Evolutionary conservation across 164 flowering plant species (phyloP).

Genomic region (Brasenia schreberi): DNA sequence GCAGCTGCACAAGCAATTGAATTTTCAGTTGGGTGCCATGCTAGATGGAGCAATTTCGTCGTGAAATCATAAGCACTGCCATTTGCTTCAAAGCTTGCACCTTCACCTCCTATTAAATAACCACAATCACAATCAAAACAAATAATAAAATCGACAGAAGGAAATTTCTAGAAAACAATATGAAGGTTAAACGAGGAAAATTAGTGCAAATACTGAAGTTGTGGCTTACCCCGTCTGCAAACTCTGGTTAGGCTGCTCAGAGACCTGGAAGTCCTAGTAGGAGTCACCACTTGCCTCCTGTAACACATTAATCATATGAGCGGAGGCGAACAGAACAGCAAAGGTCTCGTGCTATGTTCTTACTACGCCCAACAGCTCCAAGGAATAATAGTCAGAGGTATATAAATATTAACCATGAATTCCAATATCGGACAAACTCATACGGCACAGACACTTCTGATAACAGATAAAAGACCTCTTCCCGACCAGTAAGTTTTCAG

Average conservation of each 20-base stretch:
- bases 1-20: conserved; percentile 99
- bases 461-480: too few species aligned
- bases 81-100: conserved; percentile 68
- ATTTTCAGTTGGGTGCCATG: conserved; percentile 98
- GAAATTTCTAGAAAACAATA: too few species aligned
- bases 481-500: too few species aligned
- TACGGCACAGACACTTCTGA: too few species aligned
- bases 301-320: background rate
- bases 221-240: conserved; percentile 61
- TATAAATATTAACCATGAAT: too few species aligned
- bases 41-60: conserved; percentile 88
- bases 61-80: conserved; percentile 88
- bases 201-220: background rate
- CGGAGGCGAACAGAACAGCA: background rate
- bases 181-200: too few species aligned
- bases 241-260: conserved; percentile 79
- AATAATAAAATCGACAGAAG: too few species aligned
- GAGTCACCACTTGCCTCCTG: conserved; percentile 87
- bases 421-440: too few species aligned
- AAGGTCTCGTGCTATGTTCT: background rate
- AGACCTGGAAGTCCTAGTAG: conserved; percentile 75
- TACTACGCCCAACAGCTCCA: too few species aligned
- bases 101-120: conserved; percentile 48
- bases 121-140: background rate
- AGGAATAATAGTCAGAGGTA: too few species aligned